Conservation (phyloP, 176 grass and related monocot species). For the Carex kokanica region DNA sequence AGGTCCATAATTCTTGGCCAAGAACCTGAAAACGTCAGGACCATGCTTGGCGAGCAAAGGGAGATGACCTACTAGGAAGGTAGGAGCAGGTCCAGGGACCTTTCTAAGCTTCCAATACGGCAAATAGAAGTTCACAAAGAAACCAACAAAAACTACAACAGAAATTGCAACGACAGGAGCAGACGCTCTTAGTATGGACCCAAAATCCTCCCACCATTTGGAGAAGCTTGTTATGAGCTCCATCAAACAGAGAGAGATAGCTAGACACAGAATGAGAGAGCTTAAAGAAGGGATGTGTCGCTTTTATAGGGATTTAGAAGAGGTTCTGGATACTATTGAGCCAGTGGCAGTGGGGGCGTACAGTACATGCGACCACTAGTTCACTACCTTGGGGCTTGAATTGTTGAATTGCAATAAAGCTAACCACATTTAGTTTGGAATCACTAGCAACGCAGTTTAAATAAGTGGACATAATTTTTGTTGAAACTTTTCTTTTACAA, state of each 20-base stretch:
- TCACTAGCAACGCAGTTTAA: not conserved
- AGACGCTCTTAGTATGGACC: constrained; percentile 14
- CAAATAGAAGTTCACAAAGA: constrained; percentile 58
- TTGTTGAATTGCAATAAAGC: too few relatives aligned
- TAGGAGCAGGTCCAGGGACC: constrained; percentile 45
- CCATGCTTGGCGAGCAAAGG: constrained; percentile 62
- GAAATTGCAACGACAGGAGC: constrained; percentile 9
- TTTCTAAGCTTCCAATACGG: constrained; percentile 48
- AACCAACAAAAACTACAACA: constrained; percentile 26
- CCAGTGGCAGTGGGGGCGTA: too few relatives aligned
- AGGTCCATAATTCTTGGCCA: constrained; percentile 56
- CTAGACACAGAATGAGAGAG: not conserved
- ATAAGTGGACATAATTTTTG: not conserved
- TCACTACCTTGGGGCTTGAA: not conserved
- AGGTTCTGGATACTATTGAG: not conserved
- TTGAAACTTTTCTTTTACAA: too few relatives aligned
- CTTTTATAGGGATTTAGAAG: constrained; percentile 10
- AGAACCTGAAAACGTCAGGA: constrained; percentile 50
- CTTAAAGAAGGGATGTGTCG: not conserved
- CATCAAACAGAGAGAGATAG: not conserved
- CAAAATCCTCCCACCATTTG: not conserved
- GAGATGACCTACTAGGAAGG: constrained; percentile 54
- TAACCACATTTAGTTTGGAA: too few relatives aligned
- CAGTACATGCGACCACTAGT: not conserved
- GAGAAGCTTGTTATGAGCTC: constrained; percentile 13